Evolutionary conservation across 192 early-diverging fungal genomes (phyloP), one percentile per base, ranked within the genome.

Genomic region (Gryganskiella cystojenkinii): DNA sequence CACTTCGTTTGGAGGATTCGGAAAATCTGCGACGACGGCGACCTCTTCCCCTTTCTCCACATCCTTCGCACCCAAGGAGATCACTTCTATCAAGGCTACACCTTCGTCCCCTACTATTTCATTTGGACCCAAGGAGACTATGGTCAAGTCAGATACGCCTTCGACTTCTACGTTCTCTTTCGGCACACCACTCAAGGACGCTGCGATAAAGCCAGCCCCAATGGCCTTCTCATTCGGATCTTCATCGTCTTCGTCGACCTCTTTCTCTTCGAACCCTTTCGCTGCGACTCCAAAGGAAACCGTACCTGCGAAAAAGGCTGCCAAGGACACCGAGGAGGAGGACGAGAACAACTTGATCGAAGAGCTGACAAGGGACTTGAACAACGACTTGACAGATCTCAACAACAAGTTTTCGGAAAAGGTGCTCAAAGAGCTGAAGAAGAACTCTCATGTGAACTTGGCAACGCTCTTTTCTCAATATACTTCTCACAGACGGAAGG

Each of bases 361-460:
- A 6, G 22, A 50, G 6, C 47, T 50, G 14, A 50, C 19, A 15
- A 24, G 35, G 20, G 55, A 56, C 4, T 22, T 60, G 24, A 50
- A 40, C 4, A 33, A n/a, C 25, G 30, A 64, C 19, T 49, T 64
- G 17, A 22, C 17, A 20, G 61, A 28, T 5, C 15, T 64, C 9
- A 64, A 64, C 35, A 52, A 33, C 45, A 52, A 31, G 3, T 64
- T 64, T 53, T 33, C 47, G 20, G 35, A 64, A 4, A 64, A 64
- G 61, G 31, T 64, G 19, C 19, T 30, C 47, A 34, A 50, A n/a
- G 61, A 46, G 14, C 4, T 40, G 46, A 11, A 27, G 30, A 64
- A 64, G 33, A 47, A 64, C 9, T 9, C 31, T 1, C 6, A 31
- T 14, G 34, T 64, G 31, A 64, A 64, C 49, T 40, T 64, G 49